A percentile compares a stretch with the other conserved stretches of the same genome.
Evolutionary conservation across 2,329 filamentous ascomycete species (phyloP).

Genomic region (Plenodomus tracheiphilus): DNA sequence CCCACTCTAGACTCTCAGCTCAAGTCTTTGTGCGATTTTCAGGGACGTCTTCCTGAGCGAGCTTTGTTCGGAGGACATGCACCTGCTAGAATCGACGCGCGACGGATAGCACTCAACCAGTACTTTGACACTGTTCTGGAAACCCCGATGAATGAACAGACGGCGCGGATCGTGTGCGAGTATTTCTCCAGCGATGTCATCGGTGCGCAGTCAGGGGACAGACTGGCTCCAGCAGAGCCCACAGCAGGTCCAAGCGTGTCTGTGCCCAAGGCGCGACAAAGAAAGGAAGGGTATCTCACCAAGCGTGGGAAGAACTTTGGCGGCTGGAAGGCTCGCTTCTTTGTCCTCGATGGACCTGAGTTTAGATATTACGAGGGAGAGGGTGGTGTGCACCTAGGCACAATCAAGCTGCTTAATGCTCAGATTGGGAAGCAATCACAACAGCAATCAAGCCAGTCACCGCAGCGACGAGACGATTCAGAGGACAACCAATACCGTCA

Average conservation of each 20-base stretch:
- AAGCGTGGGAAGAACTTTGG: conserved; percentile 99
- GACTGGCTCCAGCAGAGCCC: conserved; percentile 59
- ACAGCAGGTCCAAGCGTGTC: conserved; percentile 47
- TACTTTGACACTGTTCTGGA: conserved; percentile 88
- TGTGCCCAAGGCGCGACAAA: conserved; percentile 60
- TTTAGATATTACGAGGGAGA: conserved; percentile 91
- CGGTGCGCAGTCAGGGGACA: conserved; percentile 57
- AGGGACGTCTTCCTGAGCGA: conserved; percentile 78
- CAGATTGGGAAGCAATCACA: conserved; percentile 93
- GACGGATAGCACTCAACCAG: conserved; percentile 75
- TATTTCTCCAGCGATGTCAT: conserved; percentile 76
- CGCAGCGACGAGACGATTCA: conserved; percentile 70
- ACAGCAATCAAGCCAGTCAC: conserved; percentile 61
- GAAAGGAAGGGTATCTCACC: conserved; percentile 88
- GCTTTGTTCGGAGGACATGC: conserved; percentile 89
- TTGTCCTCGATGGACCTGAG: conserved; percentile 69
- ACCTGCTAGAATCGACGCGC: conserved; percentile 88
- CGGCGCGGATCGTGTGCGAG: conserved; percentile 79
- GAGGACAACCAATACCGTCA: conserved; percentile 93
- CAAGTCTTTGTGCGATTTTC: conserved; percentile 72
- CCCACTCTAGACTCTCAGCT: conserved; percentile 80
- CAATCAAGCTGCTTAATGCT: conserved; percentile 86
- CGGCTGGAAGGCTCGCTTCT: conserved; percentile 89
- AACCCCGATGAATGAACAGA: conserved; percentile 74
- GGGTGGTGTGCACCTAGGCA: conserved; percentile 86